Base-by-base conservation (phyloP, 805 yeast genomes). In the Yamadazyma insecticola region DNA sequence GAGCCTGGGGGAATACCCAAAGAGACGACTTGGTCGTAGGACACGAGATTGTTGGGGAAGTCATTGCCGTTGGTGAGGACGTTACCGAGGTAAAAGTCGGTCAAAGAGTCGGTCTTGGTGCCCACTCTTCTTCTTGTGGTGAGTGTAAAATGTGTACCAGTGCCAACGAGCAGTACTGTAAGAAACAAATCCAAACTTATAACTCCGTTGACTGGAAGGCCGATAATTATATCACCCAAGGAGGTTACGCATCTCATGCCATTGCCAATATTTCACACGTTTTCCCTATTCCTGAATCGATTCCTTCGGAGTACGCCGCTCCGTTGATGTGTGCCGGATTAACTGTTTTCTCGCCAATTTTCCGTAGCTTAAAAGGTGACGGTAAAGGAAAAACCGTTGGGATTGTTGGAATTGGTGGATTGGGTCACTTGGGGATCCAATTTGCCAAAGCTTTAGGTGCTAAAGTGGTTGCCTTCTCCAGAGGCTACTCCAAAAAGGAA, bases 41-140 rank as follows among this genome's bases (percentile, higher is more conserved):
- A 19, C 86, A 80, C 53, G 86, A 80, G 51, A 68, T 80, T 40
- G 59, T 79, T 26, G 86, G 86, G 25, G 61, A 53, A 22, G 80
- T 79, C 16, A 63, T 73, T 13, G 67, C 61, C 22, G 63, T 81
- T 24, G 95, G 92, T 32, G 44, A 64, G n/a, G 60, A 70, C 21
- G 76, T 82, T 42, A 6, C 32, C 4, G 16, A 9, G 3, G 67
- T 57, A 60, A 73, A 67, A 50, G 52, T 79, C 13, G 95, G 94
- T 33, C 80, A 85, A 43, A 67, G 86, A 42, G 92, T 82, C 16
- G 95, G 90, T 33, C 70, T 82, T 29, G 95, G 95, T 45, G 90
- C 92, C 16, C 78, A 74, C 48, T 63, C 70, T 16, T 62, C 59
- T 36, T 63, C 82, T 22, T 84, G 94, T 61, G 55, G 67, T 33